Evolutionary conservation across 108 stramenopile species (phyloP).

Genomic region (Parietichytrium sp.): DNA sequence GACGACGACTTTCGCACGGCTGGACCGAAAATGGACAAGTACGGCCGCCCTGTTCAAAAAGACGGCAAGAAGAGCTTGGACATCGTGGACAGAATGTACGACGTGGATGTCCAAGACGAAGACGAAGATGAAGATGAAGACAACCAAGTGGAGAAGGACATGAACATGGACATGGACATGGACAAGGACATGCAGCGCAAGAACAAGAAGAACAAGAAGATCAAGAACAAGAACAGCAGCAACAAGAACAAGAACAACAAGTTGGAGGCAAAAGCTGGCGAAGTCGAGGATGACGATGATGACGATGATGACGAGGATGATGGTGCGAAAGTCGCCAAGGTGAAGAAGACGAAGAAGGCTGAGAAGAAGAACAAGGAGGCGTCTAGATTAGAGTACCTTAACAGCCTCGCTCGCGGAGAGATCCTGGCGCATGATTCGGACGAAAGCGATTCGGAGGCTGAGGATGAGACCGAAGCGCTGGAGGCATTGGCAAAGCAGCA

Average conservation of each 20-base stretch:
- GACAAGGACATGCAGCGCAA: not conserved
- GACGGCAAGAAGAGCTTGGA: not conserved
- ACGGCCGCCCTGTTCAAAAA: not conserved
- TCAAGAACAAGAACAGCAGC: not conserved
- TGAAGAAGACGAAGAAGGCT: too few species aligned
- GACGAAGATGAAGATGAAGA: not conserved
- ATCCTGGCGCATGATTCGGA: not conserved
- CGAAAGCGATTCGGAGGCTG: not conserved
- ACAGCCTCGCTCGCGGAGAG: constrained; percentile 57
- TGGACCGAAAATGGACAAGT: constrained; percentile 10
- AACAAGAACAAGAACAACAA: not conserved
- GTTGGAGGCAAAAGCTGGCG: not conserved
- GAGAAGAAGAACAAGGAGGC: too few species aligned
- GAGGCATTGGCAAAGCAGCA: not conserved
- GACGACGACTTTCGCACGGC: constrained; percentile 22
- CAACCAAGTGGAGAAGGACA: not conserved
- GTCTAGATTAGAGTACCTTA: constrained; percentile 56
- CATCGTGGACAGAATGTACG: not conserved
- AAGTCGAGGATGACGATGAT: not conserved
- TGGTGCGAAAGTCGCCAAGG: too few species aligned
- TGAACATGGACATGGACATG: not conserved
- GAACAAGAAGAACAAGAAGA: not conserved
- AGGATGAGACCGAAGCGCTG: not conserved
- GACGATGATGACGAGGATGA: too few species aligned
- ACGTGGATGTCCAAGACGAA: constrained; percentile 3